Evolutionary conservation across 2,329 filamentous ascomycete species (phyloP), one percentile per base, ranked within the genome.

Genomic region (Rosellinia necatrix): DNA sequence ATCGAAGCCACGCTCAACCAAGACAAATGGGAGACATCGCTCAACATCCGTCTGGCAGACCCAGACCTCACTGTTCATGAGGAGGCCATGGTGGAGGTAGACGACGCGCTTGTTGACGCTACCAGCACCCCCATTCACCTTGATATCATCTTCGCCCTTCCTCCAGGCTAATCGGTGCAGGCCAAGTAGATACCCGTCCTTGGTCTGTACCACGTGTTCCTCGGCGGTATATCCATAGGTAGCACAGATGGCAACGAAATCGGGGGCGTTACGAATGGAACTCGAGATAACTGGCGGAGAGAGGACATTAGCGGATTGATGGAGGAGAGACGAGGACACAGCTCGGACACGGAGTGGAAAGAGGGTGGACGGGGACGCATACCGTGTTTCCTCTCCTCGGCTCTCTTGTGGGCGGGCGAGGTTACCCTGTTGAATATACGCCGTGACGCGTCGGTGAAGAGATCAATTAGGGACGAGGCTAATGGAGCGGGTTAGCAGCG

Each of bases 41-140:
- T 96, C 83, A 64, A 88, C 86, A 64, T 97, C 90, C 0, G 93
- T 96, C 70, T 93, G 76, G 69, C 91, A 96, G 7, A 97, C 91
- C 94, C 94, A 99, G 29, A 99, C 93, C 73, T 99, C 94, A 66
- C 92, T 96, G 74, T 97, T 97, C 94, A 99, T 99, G 69, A 99
- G 83, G 55, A 99, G 81, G 7, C 93, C 94, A 73, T 99, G 94
- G 69, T 99, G 94, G 61, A 99, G 78, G 72, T 97, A 99, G 6
- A 94, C 87, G 44, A 97, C 90, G 65, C 87, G 89, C 77, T 97
- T 97, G 73, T 82, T 82, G 24, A 89, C 65, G 66, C 87, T 87
- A 30, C 81, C 79, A 1, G 81, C 79, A 0, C 89, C 89, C 47
- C 80, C 78, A 70, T 97, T 97, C 66, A 96, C 89, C 61, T 84